A percentile compares a stretch with the other conserved stretches of the same genome.
Conservation (phyloP, 1,284 basidiomycete genomes). For the Kwoniella shivajii region DNA sequence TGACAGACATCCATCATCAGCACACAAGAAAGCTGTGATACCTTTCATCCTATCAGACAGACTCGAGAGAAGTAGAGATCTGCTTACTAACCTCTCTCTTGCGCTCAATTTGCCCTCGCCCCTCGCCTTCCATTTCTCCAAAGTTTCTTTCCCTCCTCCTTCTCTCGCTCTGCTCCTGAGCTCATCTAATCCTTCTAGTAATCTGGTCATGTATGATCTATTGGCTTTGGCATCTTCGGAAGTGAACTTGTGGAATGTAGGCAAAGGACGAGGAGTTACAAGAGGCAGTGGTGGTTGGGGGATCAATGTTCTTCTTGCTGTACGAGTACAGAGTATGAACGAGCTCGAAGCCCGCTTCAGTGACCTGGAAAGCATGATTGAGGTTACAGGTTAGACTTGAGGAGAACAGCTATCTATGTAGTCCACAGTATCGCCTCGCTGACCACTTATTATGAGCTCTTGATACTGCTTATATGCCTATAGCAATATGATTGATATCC, state of each 20-base stretch:
- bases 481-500: too few relatives aligned
- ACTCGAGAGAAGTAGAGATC: too few relatives aligned
- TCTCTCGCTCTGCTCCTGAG: constrained; percentile 58
- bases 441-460: too few relatives aligned
- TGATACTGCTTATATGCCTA: not conserved
- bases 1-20: constrained; percentile 45
- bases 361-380: not conserved
- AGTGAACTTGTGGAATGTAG: constrained; percentile 25
- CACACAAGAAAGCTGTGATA: too few relatives aligned
- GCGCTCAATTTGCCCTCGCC: constrained; percentile 82
- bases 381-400: not conserved
- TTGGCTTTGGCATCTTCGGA: constrained; percentile 36
- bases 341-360: not conserved
- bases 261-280: constrained; percentile 37
- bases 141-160: constrained; percentile 63
- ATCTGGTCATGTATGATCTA: constrained; percentile 30
- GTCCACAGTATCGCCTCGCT: too few relatives aligned
- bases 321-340: not conserved
- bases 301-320: constrained; percentile 37
- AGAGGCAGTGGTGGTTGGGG: constrained; percentile 39
- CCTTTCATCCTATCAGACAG: too few relatives aligned
- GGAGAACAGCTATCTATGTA: not conserved
- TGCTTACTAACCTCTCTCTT: constrained; percentile 68
- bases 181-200: constrained; percentile 25
- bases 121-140: constrained; percentile 67